Conservation (phyloP, 192 early-diverging fungal genomes). For the Rhizophagus sp. region DNA sequence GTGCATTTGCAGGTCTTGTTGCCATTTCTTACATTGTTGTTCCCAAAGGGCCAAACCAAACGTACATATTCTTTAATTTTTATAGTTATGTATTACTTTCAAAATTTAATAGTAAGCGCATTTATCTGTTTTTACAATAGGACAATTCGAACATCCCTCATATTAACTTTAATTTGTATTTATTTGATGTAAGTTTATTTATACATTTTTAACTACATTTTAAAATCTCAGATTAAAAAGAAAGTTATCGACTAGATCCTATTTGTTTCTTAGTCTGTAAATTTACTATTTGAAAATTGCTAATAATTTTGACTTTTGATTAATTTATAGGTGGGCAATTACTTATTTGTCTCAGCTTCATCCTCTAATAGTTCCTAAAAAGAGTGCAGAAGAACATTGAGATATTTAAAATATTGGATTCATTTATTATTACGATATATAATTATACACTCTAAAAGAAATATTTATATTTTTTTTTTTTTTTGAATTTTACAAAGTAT, state of each 20-base stretch:
- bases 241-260: not conserved
- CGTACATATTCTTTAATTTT: not conserved
- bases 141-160: conserved; percentile 48
- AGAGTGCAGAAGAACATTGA: conserved; percentile 33
- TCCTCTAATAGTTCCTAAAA: conserved; percentile 74
- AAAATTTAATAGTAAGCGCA: not conserved
- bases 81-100: not conserved
- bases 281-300: not conserved
- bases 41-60: conserved; percentile 11
- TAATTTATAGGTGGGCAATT: conserved; percentile 72
- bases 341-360: conserved; percentile 84
- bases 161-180: conserved; percentile 48
- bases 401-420: not conserved
- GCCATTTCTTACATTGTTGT: not conserved
- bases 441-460: no score
- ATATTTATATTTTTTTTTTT: no score
- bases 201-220: not conserved
- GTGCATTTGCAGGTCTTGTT: not conserved
- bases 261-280: not conserved
- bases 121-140: not conserved
- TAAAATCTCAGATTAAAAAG: no score
- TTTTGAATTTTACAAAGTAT: no score
- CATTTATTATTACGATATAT: no score
- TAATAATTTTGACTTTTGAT: not conserved
- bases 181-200: conserved; percentile 54